Percentiles rank a stretch among this genome's conserved stretches.
Evolutionary conservation across 2,329 filamentous ascomycete genomes (phyloP).

Genomic region (Talaromyces albobiverticillius): DNA sequence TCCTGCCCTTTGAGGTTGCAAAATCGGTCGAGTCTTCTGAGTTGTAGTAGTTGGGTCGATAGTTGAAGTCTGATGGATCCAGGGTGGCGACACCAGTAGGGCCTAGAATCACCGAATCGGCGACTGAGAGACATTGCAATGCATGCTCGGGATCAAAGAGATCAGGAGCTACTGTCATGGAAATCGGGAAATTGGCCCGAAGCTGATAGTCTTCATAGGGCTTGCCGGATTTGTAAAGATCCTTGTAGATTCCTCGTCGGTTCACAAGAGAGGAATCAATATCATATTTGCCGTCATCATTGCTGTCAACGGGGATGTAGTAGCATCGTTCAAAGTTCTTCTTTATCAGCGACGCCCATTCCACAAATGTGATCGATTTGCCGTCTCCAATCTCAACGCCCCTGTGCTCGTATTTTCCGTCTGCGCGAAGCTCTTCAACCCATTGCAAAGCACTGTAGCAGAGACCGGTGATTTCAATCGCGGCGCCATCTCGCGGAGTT

Average conservation of each 20-base stretch:
- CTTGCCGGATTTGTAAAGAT: slow-evolving; percentile 88
- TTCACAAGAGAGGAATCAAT: slow-evolving; percentile 78
- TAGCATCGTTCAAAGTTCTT: slow-evolving; percentile 89
- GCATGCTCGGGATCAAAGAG: slow-evolving; percentile 80
- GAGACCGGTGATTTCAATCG: slow-evolving; percentile 91
- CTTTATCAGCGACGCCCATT: slow-evolving; percentile 79
- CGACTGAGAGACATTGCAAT: slow-evolving; percentile 72
- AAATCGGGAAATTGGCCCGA: slow-evolving; percentile 88
- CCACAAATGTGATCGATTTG: slow-evolving; percentile 63
- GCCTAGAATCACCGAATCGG: slow-evolving; percentile 75
- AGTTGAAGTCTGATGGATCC: slow-evolving; percentile 88
- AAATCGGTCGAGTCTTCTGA: slow-evolving; percentile 91
- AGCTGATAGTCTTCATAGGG: slow-evolving; percentile 98
- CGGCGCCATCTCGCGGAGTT: slow-evolving; percentile 93
- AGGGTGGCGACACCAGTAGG: slow-evolving; percentile 95
- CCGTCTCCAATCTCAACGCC: slow-evolving; percentile 66
- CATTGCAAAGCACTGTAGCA: slow-evolving; percentile 85
- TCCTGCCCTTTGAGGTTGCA: slow-evolving; percentile 86
- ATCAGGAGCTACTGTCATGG: slow-evolving; percentile 88
- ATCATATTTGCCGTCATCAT: slow-evolving; percentile 73
- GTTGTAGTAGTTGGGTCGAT: slow-evolving; percentile 92
- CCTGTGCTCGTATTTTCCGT: slow-evolving; percentile 69
- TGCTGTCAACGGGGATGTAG: slow-evolving; percentile 69
- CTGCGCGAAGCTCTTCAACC: slow-evolving; percentile 65
- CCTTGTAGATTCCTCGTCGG: slow-evolving; percentile 95